Conservation (phyloP, 129 eudicot species). For the Ambrosia trifida region DNA sequence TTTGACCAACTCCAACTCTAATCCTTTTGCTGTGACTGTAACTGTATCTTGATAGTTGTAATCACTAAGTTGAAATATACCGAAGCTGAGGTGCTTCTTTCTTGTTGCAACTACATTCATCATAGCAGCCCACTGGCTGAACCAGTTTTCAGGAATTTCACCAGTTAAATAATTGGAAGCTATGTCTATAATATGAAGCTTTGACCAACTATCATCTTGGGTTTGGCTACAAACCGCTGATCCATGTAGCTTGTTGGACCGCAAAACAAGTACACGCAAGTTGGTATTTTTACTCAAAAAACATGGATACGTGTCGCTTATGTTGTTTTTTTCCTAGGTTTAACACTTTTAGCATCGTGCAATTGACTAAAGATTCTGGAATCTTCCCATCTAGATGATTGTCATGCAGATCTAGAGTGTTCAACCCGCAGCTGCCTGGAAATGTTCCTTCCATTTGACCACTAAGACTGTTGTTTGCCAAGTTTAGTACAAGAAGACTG, state of each 20-base stretch:
- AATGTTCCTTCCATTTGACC: conserved; percentile 37
- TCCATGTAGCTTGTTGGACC: conserved; percentile 41
- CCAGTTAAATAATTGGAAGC: conserved; percentile 33
- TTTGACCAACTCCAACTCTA: conserved; percentile 42
- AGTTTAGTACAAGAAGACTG: conserved; percentile 32
- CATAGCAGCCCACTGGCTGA: conserved; percentile 39
- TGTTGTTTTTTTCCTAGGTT: conserved; percentile 37
- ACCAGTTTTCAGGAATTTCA: conserved; percentile 9
- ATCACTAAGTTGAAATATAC: not conserved
- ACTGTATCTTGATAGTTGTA: conserved; percentile 46
- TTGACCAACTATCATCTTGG: conserved; percentile 13
- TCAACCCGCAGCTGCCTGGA: conserved; percentile 28
- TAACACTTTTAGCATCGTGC: conserved; percentile 33
- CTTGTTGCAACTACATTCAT: not conserved
- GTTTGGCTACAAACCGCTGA: not conserved
- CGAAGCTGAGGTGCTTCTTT: conserved; percentile 26
- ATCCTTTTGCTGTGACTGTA: conserved; percentile 44
- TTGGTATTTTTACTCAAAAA: conserved; percentile 15
- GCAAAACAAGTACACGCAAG: conserved; percentile 39
- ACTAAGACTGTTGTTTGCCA: conserved; percentile 37
- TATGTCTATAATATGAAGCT: conserved; percentile 51
- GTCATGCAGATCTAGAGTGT: conserved; percentile 43
- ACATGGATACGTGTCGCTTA: conserved; percentile 39
- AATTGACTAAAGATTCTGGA: conserved; percentile 33
- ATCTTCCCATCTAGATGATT: conserved; percentile 37